These are phyloP conservation scores for Mycena alexandri DNA, from an alignment of 768 basidiomycete genomes.

Conservation along the genomic window DNA sequence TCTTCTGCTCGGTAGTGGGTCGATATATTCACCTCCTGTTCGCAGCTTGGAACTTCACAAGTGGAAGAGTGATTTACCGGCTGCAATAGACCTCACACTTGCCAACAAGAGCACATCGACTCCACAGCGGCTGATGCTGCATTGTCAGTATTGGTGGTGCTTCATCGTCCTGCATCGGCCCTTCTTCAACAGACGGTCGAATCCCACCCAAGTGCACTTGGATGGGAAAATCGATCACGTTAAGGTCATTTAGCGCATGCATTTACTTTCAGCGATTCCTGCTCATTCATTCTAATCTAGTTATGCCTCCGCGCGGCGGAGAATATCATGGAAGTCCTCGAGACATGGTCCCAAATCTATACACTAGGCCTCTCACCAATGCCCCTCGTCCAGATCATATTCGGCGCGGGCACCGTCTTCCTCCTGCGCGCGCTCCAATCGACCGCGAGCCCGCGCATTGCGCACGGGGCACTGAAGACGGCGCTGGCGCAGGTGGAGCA, in stretches of 20 bases:
- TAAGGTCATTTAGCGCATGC: constrained; percentile 25
- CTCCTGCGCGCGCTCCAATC: constrained; percentile 52
- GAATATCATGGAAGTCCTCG: constrained; percentile 49
- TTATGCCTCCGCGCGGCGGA: constrained; percentile 51
- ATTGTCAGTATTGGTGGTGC: constrained; percentile 51
- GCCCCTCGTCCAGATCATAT: constrained; percentile 51
- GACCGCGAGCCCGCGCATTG: constrained; percentile 26
- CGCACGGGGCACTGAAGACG: constrained; percentile 29
- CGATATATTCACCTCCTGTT: neutral
- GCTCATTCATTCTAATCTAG: constrained; percentile 27
- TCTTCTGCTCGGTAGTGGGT: neutral
- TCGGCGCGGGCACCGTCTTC: constrained; percentile 55
- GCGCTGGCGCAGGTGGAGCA: constrained; percentile 27
- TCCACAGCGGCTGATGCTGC: constrained; percentile 49
- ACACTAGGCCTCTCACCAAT: constrained; percentile 52
- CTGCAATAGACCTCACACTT: constrained; percentile 47
- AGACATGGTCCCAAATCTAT: constrained; percentile 50
- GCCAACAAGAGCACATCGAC: constrained; percentile 41
- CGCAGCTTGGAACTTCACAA: constrained; percentile 35
- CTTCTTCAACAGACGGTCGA: constrained; percentile 32
- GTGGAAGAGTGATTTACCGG: constrained; percentile 43
- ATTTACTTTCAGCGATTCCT: neutral
- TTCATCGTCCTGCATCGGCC: constrained; percentile 55
- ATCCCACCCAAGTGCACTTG: neutral
- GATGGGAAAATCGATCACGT: constrained; percentile 34